Conservation (phyloP, 305 asterid genomes). For the Fraxinus platypoda region DNA sequence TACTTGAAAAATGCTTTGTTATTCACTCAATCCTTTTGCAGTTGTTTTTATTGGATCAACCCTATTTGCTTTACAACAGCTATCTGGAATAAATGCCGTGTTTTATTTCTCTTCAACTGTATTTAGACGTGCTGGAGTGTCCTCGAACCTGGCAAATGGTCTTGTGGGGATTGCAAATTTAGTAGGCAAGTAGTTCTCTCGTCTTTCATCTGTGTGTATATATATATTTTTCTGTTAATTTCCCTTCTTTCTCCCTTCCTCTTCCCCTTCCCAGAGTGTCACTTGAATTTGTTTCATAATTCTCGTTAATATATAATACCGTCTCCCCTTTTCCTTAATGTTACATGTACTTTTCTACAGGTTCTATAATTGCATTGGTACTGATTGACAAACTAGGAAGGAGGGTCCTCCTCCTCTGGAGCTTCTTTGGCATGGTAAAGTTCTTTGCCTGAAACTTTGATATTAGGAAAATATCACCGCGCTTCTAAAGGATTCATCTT, state of each 20-base stretch:
- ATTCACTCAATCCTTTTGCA: slow-evolving; percentile 77
- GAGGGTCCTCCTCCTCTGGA: slow-evolving; percentile 84
- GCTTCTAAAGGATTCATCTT: not conserved
- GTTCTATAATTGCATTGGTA: slow-evolving; percentile 67
- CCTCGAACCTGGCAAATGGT: slow-evolving; percentile 88
- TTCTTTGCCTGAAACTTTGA: not conserved
- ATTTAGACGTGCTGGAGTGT: slow-evolving; percentile 95
- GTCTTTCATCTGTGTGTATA: slow-evolving; percentile 12
- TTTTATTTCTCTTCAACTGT: slow-evolving; percentile 99
- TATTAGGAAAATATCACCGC: not conserved
- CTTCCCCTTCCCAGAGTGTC: not conserved
- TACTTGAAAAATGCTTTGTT: slow-evolving; percentile 34
- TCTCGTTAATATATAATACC: not conserved
- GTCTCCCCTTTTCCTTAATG: slow-evolving; percentile 9
- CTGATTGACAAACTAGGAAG: slow-evolving; percentile 94
- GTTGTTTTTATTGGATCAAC: slow-evolving; percentile 97
- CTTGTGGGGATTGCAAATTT: slow-evolving; percentile 73
- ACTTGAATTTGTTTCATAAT: not conserved
- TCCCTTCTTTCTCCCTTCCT: not conserved
- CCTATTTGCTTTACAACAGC: slow-evolving; percentile 99
- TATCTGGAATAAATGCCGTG: slow-evolving; percentile 98
- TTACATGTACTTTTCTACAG: slow-evolving; percentile 37
- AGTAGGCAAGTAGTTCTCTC: slow-evolving; percentile 42
- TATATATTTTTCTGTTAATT: not conserved
- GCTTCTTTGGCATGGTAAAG: slow-evolving; percentile 93